These are phyloP conservation scores for Stephania japonica DNA, from an alignment of 164 flowering plant genomes.

Conservation along the genomic window DNA sequence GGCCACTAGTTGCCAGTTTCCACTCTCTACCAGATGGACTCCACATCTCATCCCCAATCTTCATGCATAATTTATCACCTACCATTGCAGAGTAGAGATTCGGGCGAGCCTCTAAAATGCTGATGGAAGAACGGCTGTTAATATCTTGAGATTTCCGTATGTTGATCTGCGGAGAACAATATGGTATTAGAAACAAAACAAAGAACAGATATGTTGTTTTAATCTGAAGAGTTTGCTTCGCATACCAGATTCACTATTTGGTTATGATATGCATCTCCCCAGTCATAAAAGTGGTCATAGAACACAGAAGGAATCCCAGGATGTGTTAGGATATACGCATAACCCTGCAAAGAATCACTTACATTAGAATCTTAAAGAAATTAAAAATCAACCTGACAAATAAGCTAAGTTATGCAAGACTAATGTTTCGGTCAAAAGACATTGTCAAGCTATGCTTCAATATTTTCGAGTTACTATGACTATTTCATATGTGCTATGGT, in stretches of 20 bases:
- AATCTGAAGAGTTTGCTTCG: neutral
- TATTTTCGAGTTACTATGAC: too few species aligned
- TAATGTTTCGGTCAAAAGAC: too few species aligned
- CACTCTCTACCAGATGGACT: conserved; percentile 80
- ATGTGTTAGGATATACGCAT: conserved; percentile 87
- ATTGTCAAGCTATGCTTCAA: too few species aligned
- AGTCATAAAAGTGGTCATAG: conserved; percentile 86
- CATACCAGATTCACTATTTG: conserved; percentile 89
- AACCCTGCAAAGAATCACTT: conserved; percentile 50
- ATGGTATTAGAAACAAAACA: neutral
- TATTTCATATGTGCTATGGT: too few species aligned
- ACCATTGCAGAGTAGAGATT: conserved; percentile 74
- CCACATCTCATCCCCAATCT: conserved; percentile 90
- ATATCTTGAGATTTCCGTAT: conserved; percentile 56
- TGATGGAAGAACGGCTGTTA: conserved; percentile 63
- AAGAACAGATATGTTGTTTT: neutral
- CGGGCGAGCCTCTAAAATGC: conserved; percentile 65
- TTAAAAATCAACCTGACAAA: neutral
- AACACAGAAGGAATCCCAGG: conserved; percentile 87
- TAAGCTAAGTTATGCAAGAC: too few species aligned
- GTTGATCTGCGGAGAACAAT: conserved; percentile 47
- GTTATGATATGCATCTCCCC: conserved; percentile 63
- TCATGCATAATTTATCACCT: conserved; percentile 72
- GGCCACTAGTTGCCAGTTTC: conserved; percentile 71
- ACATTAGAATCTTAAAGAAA: neutral